These are phyloP conservation scores for Cladophialophora yegresii DNA, from an alignment of 2,329 filamentous ascomycete genomes.

Conservation along the genomic window DNA sequence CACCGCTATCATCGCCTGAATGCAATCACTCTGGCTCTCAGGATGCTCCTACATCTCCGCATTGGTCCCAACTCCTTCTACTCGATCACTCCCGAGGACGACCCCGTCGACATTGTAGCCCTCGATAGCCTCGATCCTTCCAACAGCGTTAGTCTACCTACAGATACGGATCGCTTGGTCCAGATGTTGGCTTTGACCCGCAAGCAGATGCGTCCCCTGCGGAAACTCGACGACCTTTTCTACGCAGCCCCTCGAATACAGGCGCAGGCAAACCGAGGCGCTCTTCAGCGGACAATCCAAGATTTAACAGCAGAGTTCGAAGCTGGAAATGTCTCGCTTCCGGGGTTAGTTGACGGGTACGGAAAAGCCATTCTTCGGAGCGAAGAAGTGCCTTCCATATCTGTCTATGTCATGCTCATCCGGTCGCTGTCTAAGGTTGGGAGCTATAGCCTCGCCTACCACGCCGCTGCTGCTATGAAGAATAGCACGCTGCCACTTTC, in stretches of 20 bases:
- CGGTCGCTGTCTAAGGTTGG: slow-evolving; percentile 23
- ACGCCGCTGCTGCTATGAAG: slow-evolving; percentile 28
- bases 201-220: slow-evolving; percentile 21
- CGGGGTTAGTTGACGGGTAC: slow-evolving; percentile 27
- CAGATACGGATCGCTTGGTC: slow-evolving; percentile 22
- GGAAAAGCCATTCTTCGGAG: slow-evolving; percentile 26
- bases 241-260: slow-evolving; percentile 19
- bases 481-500: slow-evolving; percentile 28
- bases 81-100: slow-evolving; percentile 15
- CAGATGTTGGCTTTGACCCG: slow-evolving; percentile 25
- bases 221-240: slow-evolving; percentile 17
- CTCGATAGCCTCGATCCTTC: neutral
- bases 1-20: slow-evolving; percentile 28
- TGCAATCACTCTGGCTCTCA: slow-evolving; percentile 28
- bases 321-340: slow-evolving; percentile 19
- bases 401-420: slow-evolving; percentile 28
- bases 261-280: slow-evolving; percentile 16
- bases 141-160: neutral
- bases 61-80: slow-evolving; percentile 28
- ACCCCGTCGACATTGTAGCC: slow-evolving; percentile 13
- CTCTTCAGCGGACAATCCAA: slow-evolving; percentile 18
- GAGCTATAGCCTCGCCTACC: slow-evolving; percentile 24
- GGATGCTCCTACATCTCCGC: slow-evolving; percentile 30
- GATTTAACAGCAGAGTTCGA: slow-evolving; percentile 25
- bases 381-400: slow-evolving; percentile 23